Evolutionary conservation across 2,329 filamentous ascomycete species (phyloP).

Genomic region (Colletotrichum melonis): DNA sequence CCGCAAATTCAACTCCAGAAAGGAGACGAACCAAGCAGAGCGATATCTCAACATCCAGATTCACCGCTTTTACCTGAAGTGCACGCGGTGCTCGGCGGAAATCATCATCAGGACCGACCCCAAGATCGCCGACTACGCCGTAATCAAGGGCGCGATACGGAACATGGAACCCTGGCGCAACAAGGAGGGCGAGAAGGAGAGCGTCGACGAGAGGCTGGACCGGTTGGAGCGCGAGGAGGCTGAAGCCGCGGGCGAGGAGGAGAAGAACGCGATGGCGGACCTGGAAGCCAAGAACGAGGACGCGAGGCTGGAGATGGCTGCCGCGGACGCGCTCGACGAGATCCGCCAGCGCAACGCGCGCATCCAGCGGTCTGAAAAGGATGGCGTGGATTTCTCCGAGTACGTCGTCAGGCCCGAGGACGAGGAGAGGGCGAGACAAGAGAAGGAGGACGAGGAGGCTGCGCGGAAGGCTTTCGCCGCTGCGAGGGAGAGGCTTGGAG

Average conservation of each 20-base stretch:
- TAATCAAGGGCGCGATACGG: constrained; percentile 84
- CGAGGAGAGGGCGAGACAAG: constrained; percentile 72
- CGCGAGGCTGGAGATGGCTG: constrained; percentile 94
- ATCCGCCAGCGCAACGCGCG: constrained; percentile 92
- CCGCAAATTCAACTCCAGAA: constrained; percentile 94
- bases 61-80: constrained; percentile 83
- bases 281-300: constrained; percentile 94
- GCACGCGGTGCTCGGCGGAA: constrained; percentile 78
- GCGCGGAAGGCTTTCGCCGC: constrained; percentile 82
- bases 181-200: constrained; percentile 74
- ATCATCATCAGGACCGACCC: constrained; percentile 97
- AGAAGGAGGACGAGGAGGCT: constrained; percentile 85
- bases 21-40: constrained; percentile 89
- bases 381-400: constrained; percentile 70
- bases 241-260: constrained; percentile 70
- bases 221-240: constrained; percentile 81
- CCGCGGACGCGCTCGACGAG: constrained; percentile 95
- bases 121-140: constrained; percentile 91
- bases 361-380: constrained; percentile 79
- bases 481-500: constrained; percentile 66
- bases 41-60: constrained; percentile 91
- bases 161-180: constrained; percentile 94
- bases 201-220: constrained; percentile 87
- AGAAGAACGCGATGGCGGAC: constrained; percentile 94
- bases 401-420: constrained; percentile 66